Evolutionary conservation across 306 rosid genomes (phyloP).

Genomic region (Rosa rugosa): DNA sequence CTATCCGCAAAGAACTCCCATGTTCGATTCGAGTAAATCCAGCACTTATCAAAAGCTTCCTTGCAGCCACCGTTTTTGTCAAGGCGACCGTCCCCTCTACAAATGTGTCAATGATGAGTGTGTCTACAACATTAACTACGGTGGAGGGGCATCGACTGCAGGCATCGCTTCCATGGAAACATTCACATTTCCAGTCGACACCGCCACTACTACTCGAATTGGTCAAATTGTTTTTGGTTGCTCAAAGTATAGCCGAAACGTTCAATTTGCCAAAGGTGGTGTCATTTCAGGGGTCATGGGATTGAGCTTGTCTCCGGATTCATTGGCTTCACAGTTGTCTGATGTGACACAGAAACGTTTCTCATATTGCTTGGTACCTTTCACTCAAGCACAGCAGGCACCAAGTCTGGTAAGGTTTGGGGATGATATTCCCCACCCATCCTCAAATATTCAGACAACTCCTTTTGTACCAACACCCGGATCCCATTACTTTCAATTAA

Average conservation of each 20-base stretch:
- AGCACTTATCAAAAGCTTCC: conserved; percentile 8
- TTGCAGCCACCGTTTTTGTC: conserved; percentile 13
- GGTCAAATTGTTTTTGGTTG: conserved; percentile 20
- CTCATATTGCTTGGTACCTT: conserved; percentile 20
- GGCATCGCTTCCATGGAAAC: conserved; percentile 12
- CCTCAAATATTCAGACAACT: neutral
- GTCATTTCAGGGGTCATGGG: conserved; percentile 16
- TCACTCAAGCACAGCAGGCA: conserved; percentile 4
- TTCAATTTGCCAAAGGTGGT: neutral
- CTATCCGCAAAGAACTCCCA: neutral
- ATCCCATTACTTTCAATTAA: neutral
- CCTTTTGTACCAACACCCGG: neutral
- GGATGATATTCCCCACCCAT: conserved; percentile 2
- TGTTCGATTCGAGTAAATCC: conserved; percentile 1
- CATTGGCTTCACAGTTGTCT: neutral
- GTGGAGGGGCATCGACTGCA: conserved; percentile 6
- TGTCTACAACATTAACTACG: conserved; percentile 2
- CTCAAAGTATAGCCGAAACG: neutral
- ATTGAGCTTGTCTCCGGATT: neutral
- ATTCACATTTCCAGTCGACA: neutral
- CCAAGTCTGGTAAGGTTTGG: conserved; percentile 1
- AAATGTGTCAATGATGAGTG: conserved; percentile 16
- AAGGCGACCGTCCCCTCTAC: neutral
- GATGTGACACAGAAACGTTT: neutral
- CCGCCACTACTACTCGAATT: neutral